Conservation (phyloP, 345 rosid genomes). For the Mallotus nudiflorus region DNA sequence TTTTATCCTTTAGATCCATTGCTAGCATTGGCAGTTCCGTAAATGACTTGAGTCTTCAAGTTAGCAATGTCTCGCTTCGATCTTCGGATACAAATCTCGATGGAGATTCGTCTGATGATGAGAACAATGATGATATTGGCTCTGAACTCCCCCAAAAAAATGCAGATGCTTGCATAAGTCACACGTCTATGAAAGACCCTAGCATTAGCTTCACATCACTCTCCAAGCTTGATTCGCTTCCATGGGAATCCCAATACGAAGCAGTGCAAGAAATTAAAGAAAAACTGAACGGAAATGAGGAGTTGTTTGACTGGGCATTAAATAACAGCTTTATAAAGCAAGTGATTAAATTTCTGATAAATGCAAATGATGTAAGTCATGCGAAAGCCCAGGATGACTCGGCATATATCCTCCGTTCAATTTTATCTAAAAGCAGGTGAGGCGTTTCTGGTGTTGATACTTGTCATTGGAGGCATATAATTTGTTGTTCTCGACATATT, state of each 20-base stretch:
- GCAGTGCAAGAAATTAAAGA: slow-evolving; percentile 32
- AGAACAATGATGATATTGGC: not conserved
- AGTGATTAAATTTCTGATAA: slow-evolving; percentile 38
- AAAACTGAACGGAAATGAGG: slow-evolving; percentile 18
- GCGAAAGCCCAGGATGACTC: slow-evolving; percentile 32
- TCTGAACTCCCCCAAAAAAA: slow-evolving; percentile 9
- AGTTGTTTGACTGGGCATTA: slow-evolving; percentile 6
- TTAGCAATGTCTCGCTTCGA: slow-evolving; percentile 26
- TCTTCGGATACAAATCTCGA: slow-evolving; percentile 22
- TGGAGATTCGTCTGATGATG: slow-evolving; percentile 1
- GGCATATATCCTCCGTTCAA: slow-evolving; percentile 35
- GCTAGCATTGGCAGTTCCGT: slow-evolving; percentile 43
- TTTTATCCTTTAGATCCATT: slow-evolving; percentile 28
- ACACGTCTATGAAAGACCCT: not conserved
- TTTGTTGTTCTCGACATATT: not conserved
- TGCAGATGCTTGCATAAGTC: slow-evolving; percentile 6
- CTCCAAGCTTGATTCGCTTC: slow-evolving; percentile 21
- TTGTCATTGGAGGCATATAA: not conserved
- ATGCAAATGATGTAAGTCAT: slow-evolving; percentile 29
- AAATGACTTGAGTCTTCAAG: slow-evolving; percentile 25
- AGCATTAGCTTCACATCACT: slow-evolving; percentile 16
- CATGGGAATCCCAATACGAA: slow-evolving; percentile 39
- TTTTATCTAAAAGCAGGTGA: slow-evolving; percentile 38
- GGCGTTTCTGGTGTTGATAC: not conserved
- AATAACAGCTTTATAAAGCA: slow-evolving; percentile 18